phyloP scores from a whole-genome alignment of 164 flowering plant genomes.

The Brasenia schreberi region DNA sequence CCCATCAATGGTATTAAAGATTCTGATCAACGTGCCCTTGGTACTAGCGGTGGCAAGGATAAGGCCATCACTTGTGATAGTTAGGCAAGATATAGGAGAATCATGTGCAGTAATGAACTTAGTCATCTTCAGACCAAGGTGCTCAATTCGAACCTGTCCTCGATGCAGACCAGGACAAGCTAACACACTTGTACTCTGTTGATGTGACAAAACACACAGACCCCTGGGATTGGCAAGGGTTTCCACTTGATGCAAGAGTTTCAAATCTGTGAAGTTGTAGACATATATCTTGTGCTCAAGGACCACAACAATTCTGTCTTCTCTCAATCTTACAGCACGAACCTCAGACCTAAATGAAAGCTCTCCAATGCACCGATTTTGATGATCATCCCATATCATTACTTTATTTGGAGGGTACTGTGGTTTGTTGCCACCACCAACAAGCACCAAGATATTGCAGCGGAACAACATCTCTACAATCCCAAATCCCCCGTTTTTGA shows the following conservation, averaged over 20 bases:
- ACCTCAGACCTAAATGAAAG: slow-evolving; percentile 48
- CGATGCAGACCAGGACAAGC: slow-evolving; percentile 42
- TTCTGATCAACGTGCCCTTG: slow-evolving; percentile 44
- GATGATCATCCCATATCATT: slow-evolving; percentile 87
- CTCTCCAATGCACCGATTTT: slow-evolving; percentile 62
- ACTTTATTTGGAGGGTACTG: slow-evolving; percentile 70
- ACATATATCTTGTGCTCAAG: slow-evolving; percentile 49
- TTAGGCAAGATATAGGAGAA: slow-evolving; percentile 30
- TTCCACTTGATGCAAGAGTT: slow-evolving; percentile 43
- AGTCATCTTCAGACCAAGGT: slow-evolving; percentile 40
- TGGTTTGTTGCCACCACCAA: slow-evolving; percentile 65
- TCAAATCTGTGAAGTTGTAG: slow-evolving; percentile 34
- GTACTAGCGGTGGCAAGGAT: slow-evolving; percentile 56
- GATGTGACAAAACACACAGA: slow-evolving; percentile 50
- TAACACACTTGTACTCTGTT: slow-evolving; percentile 34
- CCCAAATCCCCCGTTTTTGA: slow-evolving; percentile 25
- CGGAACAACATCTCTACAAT: slow-evolving; percentile 71
- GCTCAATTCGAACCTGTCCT: slow-evolving; percentile 43
- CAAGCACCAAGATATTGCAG: slow-evolving; percentile 54
- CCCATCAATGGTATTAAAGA: slow-evolving; percentile 54
- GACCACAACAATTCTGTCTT: slow-evolving; percentile 38
- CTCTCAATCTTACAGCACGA: slow-evolving; percentile 34
- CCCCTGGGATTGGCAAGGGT: slow-evolving; percentile 41
- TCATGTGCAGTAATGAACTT: slow-evolving; percentile 40
- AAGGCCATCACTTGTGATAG: slow-evolving; percentile 45